Evolutionary conservation across 495 filamentous ascomycete species (phyloP).

Genomic region (Thozetella sp.): DNA sequence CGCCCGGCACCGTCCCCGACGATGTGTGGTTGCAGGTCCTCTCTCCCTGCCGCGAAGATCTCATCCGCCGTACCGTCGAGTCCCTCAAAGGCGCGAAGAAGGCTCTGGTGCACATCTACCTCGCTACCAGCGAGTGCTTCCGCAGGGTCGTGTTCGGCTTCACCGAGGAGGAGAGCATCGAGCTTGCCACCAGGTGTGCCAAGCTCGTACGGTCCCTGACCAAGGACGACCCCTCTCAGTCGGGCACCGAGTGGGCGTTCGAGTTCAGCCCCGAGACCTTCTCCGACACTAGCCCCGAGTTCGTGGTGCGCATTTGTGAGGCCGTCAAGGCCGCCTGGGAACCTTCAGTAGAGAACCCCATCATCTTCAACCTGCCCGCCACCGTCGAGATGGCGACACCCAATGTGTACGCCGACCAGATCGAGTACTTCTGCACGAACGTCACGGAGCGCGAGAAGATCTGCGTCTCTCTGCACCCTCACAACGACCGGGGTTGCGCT

Average conservation of each 20-base stretch:
- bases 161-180: constrained; percentile 78
- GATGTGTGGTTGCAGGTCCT: constrained; percentile 97
- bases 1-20: constrained; percentile 82
- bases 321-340: constrained; percentile 97
- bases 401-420: constrained; percentile 95
- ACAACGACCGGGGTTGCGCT: constrained; percentile 92
- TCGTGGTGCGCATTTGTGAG: constrained; percentile 82
- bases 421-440: constrained; percentile 90
- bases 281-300: constrained; percentile 86
- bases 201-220: constrained; percentile 87
- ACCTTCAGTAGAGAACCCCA: constrained; percentile 76
- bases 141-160: constrained; percentile 87
- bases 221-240: constrained; percentile 83
- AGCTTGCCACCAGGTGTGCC: constrained; percentile 83
- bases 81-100: constrained; percentile 90
- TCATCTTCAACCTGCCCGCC: constrained; percentile 97
- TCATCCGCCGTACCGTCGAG: constrained; percentile 89
- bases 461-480: constrained; percentile 84
- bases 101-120: constrained; percentile 95
- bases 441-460: constrained; percentile 83
- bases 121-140: constrained; percentile 94
- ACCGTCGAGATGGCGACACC: constrained; percentile 97
- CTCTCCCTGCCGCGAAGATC: constrained; percentile 88
- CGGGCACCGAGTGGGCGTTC: constrained; percentile 86
- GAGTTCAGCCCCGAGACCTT: constrained; percentile 98